A percentile compares a stretch with the other conserved stretches of the same genome.
phyloP scores from a whole-genome alignment of 495 filamentous ascomycete species.

The Annulohypoxylon nitens region DNA sequence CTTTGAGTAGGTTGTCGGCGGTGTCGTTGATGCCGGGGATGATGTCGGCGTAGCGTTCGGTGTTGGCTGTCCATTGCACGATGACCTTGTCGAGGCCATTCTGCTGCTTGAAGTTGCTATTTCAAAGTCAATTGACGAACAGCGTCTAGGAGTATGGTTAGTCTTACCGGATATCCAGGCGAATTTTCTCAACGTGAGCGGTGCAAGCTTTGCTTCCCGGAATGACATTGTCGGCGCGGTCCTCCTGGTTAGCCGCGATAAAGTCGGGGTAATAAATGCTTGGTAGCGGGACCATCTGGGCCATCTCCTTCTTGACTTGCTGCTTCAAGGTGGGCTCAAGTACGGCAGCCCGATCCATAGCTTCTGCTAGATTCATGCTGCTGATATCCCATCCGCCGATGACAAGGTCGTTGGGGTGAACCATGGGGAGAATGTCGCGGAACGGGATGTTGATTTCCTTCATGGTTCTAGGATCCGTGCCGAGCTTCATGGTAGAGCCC shows the following conservation, averaged over 20 bases:
- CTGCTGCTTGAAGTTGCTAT: constrained; percentile 87
- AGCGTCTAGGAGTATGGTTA: not conserved
- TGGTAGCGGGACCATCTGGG: constrained; percentile 86
- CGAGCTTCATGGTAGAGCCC: constrained; percentile 96
- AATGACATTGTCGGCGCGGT: constrained; percentile 92
- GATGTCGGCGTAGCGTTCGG: constrained; percentile 93
- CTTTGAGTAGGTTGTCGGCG: constrained; percentile 88
- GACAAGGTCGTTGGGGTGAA: constrained; percentile 94
- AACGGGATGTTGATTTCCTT: constrained; percentile 97
- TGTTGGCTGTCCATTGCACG: constrained; percentile 99
- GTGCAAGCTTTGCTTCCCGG: constrained; percentile 83
- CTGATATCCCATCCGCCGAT: constrained; percentile 99
- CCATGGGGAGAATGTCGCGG: constrained; percentile 94
- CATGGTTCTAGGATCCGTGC: constrained; percentile 83
- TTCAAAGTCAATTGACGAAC: constrained; percentile 47
- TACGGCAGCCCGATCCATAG: constrained; percentile 96
- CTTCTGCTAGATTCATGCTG: constrained; percentile 83
- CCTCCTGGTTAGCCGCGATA: constrained; percentile 98
- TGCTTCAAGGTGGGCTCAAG: constrained; percentile 93
- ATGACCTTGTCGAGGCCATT: constrained; percentile 95
- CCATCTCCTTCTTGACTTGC: constrained; percentile 93
- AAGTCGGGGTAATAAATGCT: constrained; percentile 99
- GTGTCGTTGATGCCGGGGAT: constrained; percentile 94
- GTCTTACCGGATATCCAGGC: constrained; percentile 90
- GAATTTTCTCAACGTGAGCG: constrained; percentile 93